phyloP scores from a whole-genome alignment of 257 asterid genomes.

The Gynochthodes officinalis region DNA sequence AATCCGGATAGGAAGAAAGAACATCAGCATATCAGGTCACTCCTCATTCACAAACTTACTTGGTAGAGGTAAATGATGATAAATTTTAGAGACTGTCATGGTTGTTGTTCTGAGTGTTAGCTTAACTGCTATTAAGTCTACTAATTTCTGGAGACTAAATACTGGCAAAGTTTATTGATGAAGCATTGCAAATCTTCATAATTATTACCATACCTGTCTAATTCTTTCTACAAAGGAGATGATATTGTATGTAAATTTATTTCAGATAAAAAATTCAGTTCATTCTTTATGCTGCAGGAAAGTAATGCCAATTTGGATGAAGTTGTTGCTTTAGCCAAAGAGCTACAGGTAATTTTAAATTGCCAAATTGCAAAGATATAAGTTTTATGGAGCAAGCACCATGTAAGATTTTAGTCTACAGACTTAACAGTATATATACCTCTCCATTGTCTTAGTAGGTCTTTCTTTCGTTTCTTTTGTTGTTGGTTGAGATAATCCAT shows the following conservation, averaged over 20 bases:
- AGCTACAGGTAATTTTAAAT: constrained; percentile 71
- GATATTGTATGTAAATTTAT: not conserved
- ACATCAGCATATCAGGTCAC: too few species aligned
- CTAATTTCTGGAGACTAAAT: not conserved
- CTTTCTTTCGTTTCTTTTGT: not conserved
- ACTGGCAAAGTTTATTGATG: not conserved
- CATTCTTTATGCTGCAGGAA: constrained; percentile 46
- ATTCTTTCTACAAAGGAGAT: not conserved
- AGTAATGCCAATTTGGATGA: constrained; percentile 91
- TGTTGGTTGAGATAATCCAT: not conserved
- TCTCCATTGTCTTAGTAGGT: not conserved
- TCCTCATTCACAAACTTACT: too few species aligned
- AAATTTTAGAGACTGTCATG: not conserved
- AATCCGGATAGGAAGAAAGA: not conserved
- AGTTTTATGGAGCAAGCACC: not conserved
- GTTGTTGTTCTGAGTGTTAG: not conserved
- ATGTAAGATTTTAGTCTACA: not conserved
- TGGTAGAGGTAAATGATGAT: not conserved
- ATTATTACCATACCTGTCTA: not conserved
- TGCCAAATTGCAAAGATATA: not conserved
- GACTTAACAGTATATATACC: not conserved
- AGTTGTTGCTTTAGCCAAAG: constrained; percentile 91
- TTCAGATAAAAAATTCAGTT: too few species aligned
- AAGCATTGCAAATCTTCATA: too few species aligned
- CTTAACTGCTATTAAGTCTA: not conserved